Evolutionary conservation across 139 green algal genomes (phyloP), one percentile per base, ranked within the genome.

Genomic region (Closterium sp.): DNA sequence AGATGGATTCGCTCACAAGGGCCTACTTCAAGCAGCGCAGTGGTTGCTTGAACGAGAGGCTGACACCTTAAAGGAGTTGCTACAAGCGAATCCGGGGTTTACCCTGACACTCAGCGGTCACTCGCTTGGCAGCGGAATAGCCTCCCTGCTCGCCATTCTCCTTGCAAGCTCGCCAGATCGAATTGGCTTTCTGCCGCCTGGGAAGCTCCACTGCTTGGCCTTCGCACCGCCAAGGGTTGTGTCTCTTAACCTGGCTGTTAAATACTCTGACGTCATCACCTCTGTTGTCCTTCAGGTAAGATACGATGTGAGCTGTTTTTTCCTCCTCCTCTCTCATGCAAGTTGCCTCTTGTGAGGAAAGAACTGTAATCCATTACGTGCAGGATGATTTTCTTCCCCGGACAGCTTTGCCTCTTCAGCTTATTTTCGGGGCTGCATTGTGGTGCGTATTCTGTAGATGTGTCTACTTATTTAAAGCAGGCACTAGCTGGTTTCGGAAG

Each of bases 321-420:
- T 50, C 7, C 38, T 79, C 62, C 19, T 79, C 62, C 62, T 24
- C 62, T 13, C 62, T 79, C 17, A 13, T 79, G 62, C 62, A 79
- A 79, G 10, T 0, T 79, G 17, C 62, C 7, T 79, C 1, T 79
- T 79, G 62, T 79, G 62, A 79, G 19, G 17, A 24, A 24, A 79
- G 62, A 13, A 24, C 10, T 79, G 17, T 79, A 27, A 79, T 13
- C 62, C 4, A 3, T 22, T 79, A 13, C 17, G 0, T 79, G 62
- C 70, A 92, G 91, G 91, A 93, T 50, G 91, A 93, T 42, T 93
- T 93, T 32, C 86, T 93, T 28, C 91, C 91, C 19, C 86, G 91
- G 31, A 91, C 91, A 22, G 86, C 91, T 11, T 32, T 86, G 31
- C 91, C 91, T 32, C 85, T 93, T 32, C 85, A 91, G 86, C 21